Base-by-base conservation (phyloP, 768 basidiomycete genomes). In the Lentinula detonsa region DNA sequence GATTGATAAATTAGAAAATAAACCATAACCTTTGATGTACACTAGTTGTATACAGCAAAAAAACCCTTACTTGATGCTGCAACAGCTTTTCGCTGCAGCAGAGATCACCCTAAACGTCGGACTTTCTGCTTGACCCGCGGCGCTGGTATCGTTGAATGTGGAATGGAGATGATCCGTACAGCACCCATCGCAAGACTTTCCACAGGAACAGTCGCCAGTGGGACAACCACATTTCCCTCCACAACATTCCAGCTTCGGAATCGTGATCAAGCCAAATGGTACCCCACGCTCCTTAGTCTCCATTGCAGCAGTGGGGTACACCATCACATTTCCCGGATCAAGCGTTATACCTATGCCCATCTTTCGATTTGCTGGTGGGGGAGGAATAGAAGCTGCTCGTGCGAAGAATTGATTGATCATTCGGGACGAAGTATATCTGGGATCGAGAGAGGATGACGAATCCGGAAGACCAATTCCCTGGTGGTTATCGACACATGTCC, bases 191-290 rank as follows among this genome's bases (percentile, higher is more conserved):
- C 88, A 90, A 42, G 76, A 74, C 33, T 74, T 71, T n/a, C 80
- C 78, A 66, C 86, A 90, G n/a, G 68, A 73, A 62, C 88, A 90
- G 10, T 64, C 67, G 5, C 76, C 82, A 23, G 70, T 69, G 3
- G 85, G 80, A 69, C 87, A 88, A 18, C 76, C 77, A 67, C 87
- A 88, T 35, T 71, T 71, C 2, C 87, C 86, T 1, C 80, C 82
- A 69, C 87, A 88, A 67, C 86, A 89, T 64, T 85, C 81, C 60
- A 90, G 73, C 69, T 85, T 87, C 23, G 89, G 87, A 21, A 88
- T 67, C 52, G 74, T 79, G 55, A 86, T 79, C 16, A 77, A 71
- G 13, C 80, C 81, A 63, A 80, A 81, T n/a, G 78, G 74, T 40
- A 73, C 65, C 4, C 75, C 71, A 16, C 74, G 73, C 46, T 77